Base-by-base conservation (phyloP, 2,329 filamentous ascomycete genomes). In the Blastomyces percursus region DNA sequence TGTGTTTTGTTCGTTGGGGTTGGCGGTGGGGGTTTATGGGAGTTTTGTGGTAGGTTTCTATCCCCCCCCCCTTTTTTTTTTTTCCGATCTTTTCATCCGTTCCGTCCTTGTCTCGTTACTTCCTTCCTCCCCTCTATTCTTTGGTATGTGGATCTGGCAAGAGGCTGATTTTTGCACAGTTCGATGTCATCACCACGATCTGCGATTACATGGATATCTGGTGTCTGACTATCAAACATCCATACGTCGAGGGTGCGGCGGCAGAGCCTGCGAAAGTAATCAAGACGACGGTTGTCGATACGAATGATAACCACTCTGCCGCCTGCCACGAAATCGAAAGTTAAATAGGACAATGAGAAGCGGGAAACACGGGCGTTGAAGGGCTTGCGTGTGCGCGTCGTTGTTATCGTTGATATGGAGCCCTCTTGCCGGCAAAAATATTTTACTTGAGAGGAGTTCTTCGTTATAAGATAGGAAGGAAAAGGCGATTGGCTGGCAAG, bases 121-220 rank as follows among this genome's bases (percentile, higher is more conserved):
- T 21, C 35, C 40, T 44, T 46, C 27, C 19, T 14, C 54, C 21
- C 50, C 5, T 46, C 30, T 24, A 38, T 38, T 42, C 24, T 60
- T 4, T 60, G n/a, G 30, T 38, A n/a, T 48, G 44, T 21, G 44
- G 8, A 48, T n/a, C 30, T 14, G 30, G 14, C 38, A 27, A 30
- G 24, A 57, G 66, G 50, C 66, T 66, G 38, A 64, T 12, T 6
- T 19, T 27, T n/a, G 51, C 27, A 44, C 62, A 81, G 80, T 76
- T 96, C 40, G 94, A 97, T 73, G 92, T 97, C 62, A 96, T 99
- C 68, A 91, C 94, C 64, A 95, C 91, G 38, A 97, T 99, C 69
- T 99, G 94, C 77, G 94, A 99, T 74, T 96, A 96, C 74, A 82
- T 97, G 65, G 94, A 99, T 73, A 99, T 99, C 68, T 97, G 91